Base-by-base conservation (phyloP, 352 stramenopile genomes). In the Phytophthora fragariaefolia region DNA sequence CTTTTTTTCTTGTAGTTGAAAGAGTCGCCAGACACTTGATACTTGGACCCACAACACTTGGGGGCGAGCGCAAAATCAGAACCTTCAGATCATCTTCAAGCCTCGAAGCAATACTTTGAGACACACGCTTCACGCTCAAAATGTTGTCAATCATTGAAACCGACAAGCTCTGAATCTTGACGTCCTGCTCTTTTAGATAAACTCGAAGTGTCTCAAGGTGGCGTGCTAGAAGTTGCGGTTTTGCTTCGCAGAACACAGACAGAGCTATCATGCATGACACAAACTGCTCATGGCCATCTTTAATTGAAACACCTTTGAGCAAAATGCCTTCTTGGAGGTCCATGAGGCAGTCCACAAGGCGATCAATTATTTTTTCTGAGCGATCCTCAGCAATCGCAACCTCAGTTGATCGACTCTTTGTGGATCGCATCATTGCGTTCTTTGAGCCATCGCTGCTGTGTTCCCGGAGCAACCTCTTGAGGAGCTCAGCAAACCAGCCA, bases 1-100 rank as follows among this genome's bases (percentile, higher is more conserved):
- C 58, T 22, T 77, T 89, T 13, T 77, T 87, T 7, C 71, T 80
- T 17, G 55, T 64, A 15, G 26, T 66, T 4, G 79, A 75, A 22
- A 96, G 73, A 4, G 76, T 84, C 22, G 84, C 79, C 9, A 95
- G 73, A 42, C 87, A 96, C 40, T 87, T 75, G 56, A 96, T 75
- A 62, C 84, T 92, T 9, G 85, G 83, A 36, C 77, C 80, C 22
- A 96, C 89, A 49, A 96, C 87, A 51, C 88, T 94, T n/a, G 89
- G 89, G n/a, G 85, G 79, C 13, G 87, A 80, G 4, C 73, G 53
- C 24, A 90, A 74, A 13, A 96, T 66, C 18, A 96, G 53, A 10
- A 66, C 38, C 43, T 83, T 93, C 27, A 96, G 66, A 65, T 95
- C 87, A 6, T 23, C 45, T 59, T 94, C 81, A 9, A 96, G 51